Conservation (phyloP, 768 basidiomycete species). For the Rhizopogon vulgaris region DNA sequence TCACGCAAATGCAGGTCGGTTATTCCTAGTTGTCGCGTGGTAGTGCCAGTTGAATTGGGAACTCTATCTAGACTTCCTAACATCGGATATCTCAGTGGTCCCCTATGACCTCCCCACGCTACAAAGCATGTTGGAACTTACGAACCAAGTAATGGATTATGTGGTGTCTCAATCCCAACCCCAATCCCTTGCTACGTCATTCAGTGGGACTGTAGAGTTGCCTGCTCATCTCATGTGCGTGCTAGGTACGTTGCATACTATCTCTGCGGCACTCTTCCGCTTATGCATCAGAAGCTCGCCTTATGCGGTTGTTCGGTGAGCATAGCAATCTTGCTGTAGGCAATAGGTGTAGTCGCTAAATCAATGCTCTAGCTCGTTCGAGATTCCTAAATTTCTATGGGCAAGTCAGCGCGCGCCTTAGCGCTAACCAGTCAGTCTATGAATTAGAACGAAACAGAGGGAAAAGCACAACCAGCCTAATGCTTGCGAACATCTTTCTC, state of each 20-base stretch:
- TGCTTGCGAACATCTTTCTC: neutral
- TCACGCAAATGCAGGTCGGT: neutral
- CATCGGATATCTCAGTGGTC: constrained; percentile 1
- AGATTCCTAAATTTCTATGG: constrained; percentile 32
- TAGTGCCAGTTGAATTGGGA: neutral
- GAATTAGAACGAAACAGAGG: constrained; percentile 12
- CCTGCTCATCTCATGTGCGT: constrained; percentile 7
- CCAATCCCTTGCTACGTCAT: no score
- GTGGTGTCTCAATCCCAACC: neutral
- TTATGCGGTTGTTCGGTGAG: constrained; percentile 6
- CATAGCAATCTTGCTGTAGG: neutral
- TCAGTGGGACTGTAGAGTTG: neutral
- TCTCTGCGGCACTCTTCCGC: neutral
- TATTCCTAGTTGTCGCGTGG: neutral
- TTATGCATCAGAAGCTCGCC: neutral
- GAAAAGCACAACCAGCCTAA: neutral
- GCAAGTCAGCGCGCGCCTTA: constrained; percentile 28
- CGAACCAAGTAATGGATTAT: neutral
- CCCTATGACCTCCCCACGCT: constrained; percentile 5
- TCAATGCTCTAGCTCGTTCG: constrained; percentile 14
- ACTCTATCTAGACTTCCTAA: constrained; percentile 6
- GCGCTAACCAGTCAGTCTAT: constrained; percentile 20
- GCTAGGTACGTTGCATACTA: neutral
- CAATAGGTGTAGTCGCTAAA: constrained; percentile 2
- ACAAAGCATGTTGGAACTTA: constrained; percentile 1